Conservation (phyloP, 495 filamentous ascomycete genomes). For the Aspergillus ellipticus region DNA sequence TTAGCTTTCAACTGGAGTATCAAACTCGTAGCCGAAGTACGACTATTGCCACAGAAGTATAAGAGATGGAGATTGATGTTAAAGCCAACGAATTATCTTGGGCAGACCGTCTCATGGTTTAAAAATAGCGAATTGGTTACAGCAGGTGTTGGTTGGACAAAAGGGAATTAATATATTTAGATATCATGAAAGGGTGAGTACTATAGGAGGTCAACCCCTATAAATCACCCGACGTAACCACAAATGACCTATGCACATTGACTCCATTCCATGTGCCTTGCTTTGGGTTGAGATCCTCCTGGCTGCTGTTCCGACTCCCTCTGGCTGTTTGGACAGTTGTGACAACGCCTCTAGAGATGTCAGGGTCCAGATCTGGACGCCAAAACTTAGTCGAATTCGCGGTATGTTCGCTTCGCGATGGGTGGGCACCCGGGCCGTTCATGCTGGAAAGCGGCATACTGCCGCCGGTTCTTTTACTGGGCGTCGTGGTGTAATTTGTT, state of each 20-base stretch:
- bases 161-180: neutral
- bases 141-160: neutral
- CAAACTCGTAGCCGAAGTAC: too few species aligned
- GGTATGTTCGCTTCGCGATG: conserved; percentile 17
- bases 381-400: conserved; percentile 24
- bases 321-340: conserved; percentile 32
- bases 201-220: conserved; percentile 3
- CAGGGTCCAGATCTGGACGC: conserved; percentile 30
- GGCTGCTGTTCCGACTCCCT: conserved; percentile 34
- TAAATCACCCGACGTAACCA: conserved; percentile 28
- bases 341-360: conserved; percentile 24
- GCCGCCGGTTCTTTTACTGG: conserved; percentile 25
- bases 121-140: too few species aligned
- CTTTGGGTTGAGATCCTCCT: conserved; percentile 36
- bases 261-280: conserved; percentile 27
- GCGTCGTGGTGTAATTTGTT: conserved; percentile 24
- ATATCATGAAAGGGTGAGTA: neutral
- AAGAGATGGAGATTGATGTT: too few species aligned
- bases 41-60: too few species aligned
- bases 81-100: too few species aligned
- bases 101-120: too few species aligned
- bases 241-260: conserved; percentile 41
- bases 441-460: conserved; percentile 35
- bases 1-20: too few species aligned
- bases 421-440: conserved; percentile 20